Evolutionary conservation across 176 grass and related monocot genomes (phyloP), one percentile per base, ranked within the genome.

Genomic region (Saccharum spontaneum): DNA sequence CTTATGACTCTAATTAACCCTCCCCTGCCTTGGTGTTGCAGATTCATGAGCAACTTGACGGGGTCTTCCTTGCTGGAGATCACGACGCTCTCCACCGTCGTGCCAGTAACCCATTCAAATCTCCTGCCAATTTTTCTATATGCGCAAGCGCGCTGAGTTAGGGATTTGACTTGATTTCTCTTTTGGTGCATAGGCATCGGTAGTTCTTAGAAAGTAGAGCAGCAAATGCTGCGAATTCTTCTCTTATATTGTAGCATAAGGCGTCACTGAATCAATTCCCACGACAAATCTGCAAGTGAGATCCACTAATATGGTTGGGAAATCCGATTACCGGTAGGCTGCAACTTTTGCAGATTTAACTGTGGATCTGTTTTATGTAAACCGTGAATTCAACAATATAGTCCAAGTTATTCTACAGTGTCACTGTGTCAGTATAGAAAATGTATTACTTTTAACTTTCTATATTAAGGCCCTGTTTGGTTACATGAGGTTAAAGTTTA

Each of bases 151-250:
- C 26, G 10, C 0, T 12, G 48, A 44, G n/a, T 86, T 78, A 24
- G 52, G 69, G 67, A 67, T 79, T 76, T 85, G 80, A 77, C 50
- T 78, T 40, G 7, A 0, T 49, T 23, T 34, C 77, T 60, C 20
- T 39, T 65, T 60, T 15, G 36, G 44, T 57, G 87, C 31, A 34
- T 89, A 98, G 96, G 96, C 87, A 36, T 60, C 95, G 78, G 82
- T 95, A 33, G 71, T 98, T 85, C 72, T 98, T 15, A 93, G 97
- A 75, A 92, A 95, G 82, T 98, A 91, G 91, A n/a, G n/a, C n/a
- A n/a, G n/a, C n/a, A 86, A 34, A 31, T 73, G 65, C 20, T 81
- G 6, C 64, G 10, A 85, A 77, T 73, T 61, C 6, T 71, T 0
- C 22, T 78, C 22, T 34, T 16, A 71, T n/a, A 30, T 24, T 57